phyloP scores from a whole-genome alignment of 805 yeast genomes.

The Spathaspora arborariae region DNA sequence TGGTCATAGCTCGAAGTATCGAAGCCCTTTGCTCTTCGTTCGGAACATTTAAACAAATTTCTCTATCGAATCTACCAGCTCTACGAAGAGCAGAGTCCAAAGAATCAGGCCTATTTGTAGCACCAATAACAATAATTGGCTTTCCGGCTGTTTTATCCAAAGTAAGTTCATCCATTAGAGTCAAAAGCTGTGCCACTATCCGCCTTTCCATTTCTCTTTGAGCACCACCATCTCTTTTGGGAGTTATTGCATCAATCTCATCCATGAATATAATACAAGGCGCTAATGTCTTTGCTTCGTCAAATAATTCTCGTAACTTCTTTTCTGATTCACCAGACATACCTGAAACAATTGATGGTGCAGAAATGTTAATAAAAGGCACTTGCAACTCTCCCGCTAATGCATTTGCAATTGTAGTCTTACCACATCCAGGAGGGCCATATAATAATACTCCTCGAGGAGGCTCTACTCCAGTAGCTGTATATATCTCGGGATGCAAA shows the following conservation, averaged over 20 bases:
- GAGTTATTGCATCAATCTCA: slow-evolving; percentile 97
- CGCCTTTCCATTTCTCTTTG: slow-evolving; percentile 97
- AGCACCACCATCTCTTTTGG: slow-evolving; percentile 92
- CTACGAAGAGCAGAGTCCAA: slow-evolving; percentile 91
- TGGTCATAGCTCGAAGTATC: slow-evolving; percentile 73
- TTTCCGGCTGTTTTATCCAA: slow-evolving; percentile 86
- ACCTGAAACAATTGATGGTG: slow-evolving; percentile 95
- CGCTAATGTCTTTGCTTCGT: slow-evolving; percentile 84
- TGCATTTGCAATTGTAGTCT: slow-evolving; percentile 94
- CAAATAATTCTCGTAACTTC: slow-evolving; percentile 86
- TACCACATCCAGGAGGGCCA: slow-evolving; percentile 99
- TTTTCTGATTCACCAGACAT: slow-evolving; percentile 99
- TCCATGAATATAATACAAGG: slow-evolving; percentile 93
- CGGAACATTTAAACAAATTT: slow-evolving; percentile 93
- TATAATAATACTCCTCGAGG: slow-evolving; percentile 91
- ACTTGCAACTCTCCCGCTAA: slow-evolving; percentile 92
- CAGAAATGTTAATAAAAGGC: slow-evolving; percentile 86
- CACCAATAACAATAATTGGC: slow-evolving; percentile 93
- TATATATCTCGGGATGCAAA: slow-evolving; percentile 87
- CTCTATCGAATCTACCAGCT: slow-evolving; percentile 95
- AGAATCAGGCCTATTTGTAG: slow-evolving; percentile 95
- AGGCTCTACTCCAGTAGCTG: slow-evolving; percentile 87
- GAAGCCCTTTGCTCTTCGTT: slow-evolving; percentile 75
- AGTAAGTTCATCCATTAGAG: slow-evolving; percentile 90
- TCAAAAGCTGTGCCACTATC: slow-evolving; percentile 91